These are phyloP conservation scores for Teunomyces atbi DNA, from an alignment of 805 yeast species.

Conservation along the genomic window DNA sequence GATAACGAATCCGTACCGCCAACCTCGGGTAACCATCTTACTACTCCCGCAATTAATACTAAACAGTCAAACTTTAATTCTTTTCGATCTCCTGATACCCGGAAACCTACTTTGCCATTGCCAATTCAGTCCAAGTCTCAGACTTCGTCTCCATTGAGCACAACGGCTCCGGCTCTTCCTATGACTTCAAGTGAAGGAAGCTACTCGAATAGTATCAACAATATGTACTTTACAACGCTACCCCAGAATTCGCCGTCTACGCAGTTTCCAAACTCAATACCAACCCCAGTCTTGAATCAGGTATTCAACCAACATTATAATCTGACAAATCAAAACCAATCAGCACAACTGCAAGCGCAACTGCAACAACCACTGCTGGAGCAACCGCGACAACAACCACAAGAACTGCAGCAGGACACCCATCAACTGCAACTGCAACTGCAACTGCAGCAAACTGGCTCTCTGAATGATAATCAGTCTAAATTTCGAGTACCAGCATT, in stretches of 20 bases:
- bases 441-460: too few species aligned
- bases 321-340: neutral
- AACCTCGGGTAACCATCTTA: constrained; percentile 2
- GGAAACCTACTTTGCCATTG: constrained; percentile 35
- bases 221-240: constrained; percentile 19
- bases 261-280: constrained; percentile 21
- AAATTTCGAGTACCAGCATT: constrained; percentile 6
- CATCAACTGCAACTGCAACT: neutral
- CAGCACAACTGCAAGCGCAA: constrained; percentile 3
- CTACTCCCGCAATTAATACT: constrained; percentile 19
- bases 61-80: constrained; percentile 12
- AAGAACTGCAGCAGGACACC: neutral
- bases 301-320: constrained; percentile 21
- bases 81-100: constrained; percentile 28
- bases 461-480: neutral
- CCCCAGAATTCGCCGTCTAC: constrained; percentile 26
- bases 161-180: constrained; percentile 41
- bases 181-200: constrained; percentile 5
- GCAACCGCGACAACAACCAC: neutral
- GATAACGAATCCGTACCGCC: neutral
- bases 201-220: constrained; percentile 10
- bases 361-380: neutral
- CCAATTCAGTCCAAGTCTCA: constrained; percentile 38
- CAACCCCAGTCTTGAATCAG: constrained; percentile 36
- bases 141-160: constrained; percentile 39